These are phyloP conservation scores for Nymphaea thermarum DNA, from an alignment of 164 flowering plant genomes.

Conservation along the genomic window DNA sequence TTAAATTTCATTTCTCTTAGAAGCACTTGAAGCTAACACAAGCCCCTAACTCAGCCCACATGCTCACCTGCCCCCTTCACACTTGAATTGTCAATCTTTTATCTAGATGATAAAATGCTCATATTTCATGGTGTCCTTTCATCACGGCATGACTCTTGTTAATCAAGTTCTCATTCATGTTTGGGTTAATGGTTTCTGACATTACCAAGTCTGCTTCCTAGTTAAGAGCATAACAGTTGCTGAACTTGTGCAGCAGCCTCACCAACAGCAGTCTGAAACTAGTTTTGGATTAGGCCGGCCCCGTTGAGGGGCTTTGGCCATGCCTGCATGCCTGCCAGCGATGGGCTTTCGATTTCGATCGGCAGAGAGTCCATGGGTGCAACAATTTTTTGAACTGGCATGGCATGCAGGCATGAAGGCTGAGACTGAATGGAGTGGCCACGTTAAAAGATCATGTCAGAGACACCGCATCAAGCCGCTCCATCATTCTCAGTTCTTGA, in stretches of 20 bases:
- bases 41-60: no score
- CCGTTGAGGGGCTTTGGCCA: constrained; percentile 97
- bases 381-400: neutral
- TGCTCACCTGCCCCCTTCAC: no score
- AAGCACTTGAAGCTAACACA: no score
- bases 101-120: no score
- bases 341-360: neutral
- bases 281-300: constrained; percentile 99
- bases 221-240: no score
- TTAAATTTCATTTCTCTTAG: no score
- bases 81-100: no score
- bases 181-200: no score
- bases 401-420: neutral
- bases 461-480: neutral
- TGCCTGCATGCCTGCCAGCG: constrained; percentile 72
- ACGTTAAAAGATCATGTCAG: neutral
- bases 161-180: no score
- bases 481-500: neutral
- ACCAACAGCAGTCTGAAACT: constrained; percentile 79
- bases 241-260: constrained; percentile 42
- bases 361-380: neutral
- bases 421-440: neutral
- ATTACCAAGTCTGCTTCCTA: no score
- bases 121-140: no score
- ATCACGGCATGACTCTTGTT: no score